Evolutionary conservation across 2,329 filamentous ascomycete species (phyloP), one percentile per base, ranked within the genome.

Genomic region (Xylaria sp.): DNA sequence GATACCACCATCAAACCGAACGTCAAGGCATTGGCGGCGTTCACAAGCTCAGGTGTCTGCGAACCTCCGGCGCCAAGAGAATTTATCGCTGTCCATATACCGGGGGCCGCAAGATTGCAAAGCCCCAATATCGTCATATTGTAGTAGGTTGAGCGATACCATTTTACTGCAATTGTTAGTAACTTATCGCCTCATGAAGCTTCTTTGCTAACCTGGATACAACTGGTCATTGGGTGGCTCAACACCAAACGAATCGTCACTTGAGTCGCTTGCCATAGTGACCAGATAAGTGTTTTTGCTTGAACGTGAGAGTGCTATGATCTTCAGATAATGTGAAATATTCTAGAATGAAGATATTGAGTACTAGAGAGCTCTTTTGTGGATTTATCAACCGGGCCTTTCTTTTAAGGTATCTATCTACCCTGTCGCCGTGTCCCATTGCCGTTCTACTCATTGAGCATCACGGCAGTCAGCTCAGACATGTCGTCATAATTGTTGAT

Each of bases 51-150:
- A 0, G 89, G 89, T 8, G 82, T 81, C 66, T 87, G 82, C 31
- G 85, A 82, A 2, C 90, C 90, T 51, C 89, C 90, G 1, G 88
- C 90, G 9, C 89, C 89, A 0, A 92, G 82, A 0, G 84, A 87
- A 77, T 91, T 92, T 88, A 92, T 90, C 7, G 88, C 88, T 12
- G 82, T 84, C 89, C 89, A 92, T 64, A 92, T 89, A 0, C 89
- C 89, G 0, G 89, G 89, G 0, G 89, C 89, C 1, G 87, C 80
- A 64, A 92, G 85, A 71, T 90, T 91, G 76, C 87, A 91, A 9
- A 92, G 75, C 0, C 90, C 89, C 1, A 92, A 83, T 40, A 92
- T 84, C 33, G 88, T 84, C 54, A 89, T 87, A 77, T 92, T 92
- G 78, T 86, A 92, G 68, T 89, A 88, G 0, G 89, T 90, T 0